Conservation (phyloP, 106 monocot species). For the Acorus gramineus region DNA sequence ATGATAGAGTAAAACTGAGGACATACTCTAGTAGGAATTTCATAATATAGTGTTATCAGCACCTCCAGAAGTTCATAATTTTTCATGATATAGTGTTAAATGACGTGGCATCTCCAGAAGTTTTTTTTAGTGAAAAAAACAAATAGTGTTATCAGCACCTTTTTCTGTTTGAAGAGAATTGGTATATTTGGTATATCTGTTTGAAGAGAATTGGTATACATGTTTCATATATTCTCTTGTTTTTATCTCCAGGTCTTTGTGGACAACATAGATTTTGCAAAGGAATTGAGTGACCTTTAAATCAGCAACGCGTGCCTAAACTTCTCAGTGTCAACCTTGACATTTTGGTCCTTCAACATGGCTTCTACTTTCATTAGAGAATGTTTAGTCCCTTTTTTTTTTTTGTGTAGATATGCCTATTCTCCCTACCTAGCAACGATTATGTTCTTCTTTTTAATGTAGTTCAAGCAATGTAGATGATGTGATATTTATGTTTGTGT, state of each 20-base stretch:
- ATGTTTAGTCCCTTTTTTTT: neutral
- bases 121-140: no score
- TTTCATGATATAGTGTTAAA: no score
- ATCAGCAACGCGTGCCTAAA: neutral
- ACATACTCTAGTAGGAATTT: no score
- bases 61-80: no score
- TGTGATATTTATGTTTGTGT: constrained; percentile 3
- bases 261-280: constrained; percentile 70
- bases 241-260: constrained; percentile 66
- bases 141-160: no score
- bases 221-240: neutral
- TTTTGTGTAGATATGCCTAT: constrained; percentile 12
- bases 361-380: neutral
- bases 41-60: no score
- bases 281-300: constrained; percentile 52
- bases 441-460: neutral
- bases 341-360: no score
- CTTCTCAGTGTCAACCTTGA: neutral
- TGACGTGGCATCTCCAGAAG: no score
- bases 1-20: no score
- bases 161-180: no score
- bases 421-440: constrained; percentile 1
- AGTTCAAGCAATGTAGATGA: constrained; percentile 4
- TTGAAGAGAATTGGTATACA: no score
- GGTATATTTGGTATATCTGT: no score